phyloP scores from a whole-genome alignment of 108 stramenopile species.

The Conticribra weissflogii region DNA sequence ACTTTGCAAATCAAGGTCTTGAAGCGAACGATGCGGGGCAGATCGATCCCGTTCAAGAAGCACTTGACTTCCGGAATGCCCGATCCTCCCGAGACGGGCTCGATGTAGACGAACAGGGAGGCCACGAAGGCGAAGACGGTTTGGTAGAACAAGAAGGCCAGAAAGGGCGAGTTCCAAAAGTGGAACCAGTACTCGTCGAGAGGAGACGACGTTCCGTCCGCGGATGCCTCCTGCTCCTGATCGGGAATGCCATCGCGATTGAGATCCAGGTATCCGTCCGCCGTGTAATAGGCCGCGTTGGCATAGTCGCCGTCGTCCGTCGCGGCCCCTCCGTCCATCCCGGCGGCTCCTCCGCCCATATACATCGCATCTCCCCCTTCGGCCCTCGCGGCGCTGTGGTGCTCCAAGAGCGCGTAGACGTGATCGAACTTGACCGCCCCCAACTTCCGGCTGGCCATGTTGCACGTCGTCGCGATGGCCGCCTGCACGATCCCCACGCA shows the following conservation, averaged over 20 bases:
- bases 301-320: slow-evolving; percentile 18
- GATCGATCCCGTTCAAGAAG: slow-evolving; percentile 94
- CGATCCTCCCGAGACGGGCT: slow-evolving; percentile 93
- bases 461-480: slow-evolving; percentile 71
- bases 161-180: slow-evolving; percentile 66
- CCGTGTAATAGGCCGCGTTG: slow-evolving; percentile 44
- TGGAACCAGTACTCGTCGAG: slow-evolving; percentile 39
- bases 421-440: slow-evolving; percentile 67
- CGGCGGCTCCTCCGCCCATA: neutral
- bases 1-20: slow-evolving; percentile 95
- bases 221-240: slow-evolving; percentile 18
- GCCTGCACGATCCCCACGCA: slow-evolving; percentile 83
- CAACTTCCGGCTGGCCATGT: slow-evolving; percentile 55
- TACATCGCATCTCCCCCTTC: neutral
- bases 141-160: slow-evolving; percentile 81
- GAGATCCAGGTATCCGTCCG: slow-evolving; percentile 42
- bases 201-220: slow-evolving; percentile 11
- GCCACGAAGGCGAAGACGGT: slow-evolving; percentile 82
- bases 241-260: slow-evolving; percentile 54
- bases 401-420: slow-evolving; percentile 71
- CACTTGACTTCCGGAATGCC: slow-evolving; percentile 99
- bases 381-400: slow-evolving; percentile 1
- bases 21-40: slow-evolving; percentile 88
- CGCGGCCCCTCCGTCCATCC: neutral
- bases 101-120: slow-evolving; percentile 79